Evolutionary conservation across 2,329 filamentous ascomycete species (phyloP), one percentile per base, ranked within the genome.

Genomic region (Cercospora sp.): DNA sequence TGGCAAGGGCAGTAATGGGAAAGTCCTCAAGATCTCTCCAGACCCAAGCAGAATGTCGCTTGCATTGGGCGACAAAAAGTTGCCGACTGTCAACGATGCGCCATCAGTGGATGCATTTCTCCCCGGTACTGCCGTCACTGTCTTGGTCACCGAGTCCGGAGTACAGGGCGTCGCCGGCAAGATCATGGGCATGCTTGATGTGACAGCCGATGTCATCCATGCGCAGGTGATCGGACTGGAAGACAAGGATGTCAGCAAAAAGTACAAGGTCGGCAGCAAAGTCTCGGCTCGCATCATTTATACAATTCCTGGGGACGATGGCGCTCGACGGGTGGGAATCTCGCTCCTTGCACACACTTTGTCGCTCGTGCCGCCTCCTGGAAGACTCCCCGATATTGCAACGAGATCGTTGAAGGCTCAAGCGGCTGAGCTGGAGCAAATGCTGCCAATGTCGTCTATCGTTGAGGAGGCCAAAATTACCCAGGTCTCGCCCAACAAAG

Each of bases 61-160:
- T 39, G 53, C 55, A 59, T 65, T 60, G 70, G 70, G 51, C 60
- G 72, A 57, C 70, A 71, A 66, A 45, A 74, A 60, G 66, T 67
- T 70, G 33, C 74, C 77, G 3, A 66, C 75, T 20, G 85, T 96
- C 3, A 86, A 85, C 31, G 89, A 91, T 48, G 94, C 94, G 0
- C 93, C 93, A 8, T 96, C 92, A 0, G 91, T 99, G 76, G 93
- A 94, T 78, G 87, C 91, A 6, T 97, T 96, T 80, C 85, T 97
- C 6, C 95, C 96, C 1, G 96, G 95, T 72, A 95, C 93, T n/a
- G 89, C 90, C 5, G 92, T 93, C 39, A 93, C 97, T 73, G 84
- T 97, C 10, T 84, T 98, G 60, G 82, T 99, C 42, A 90, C 91
- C 2, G 91, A 95, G 58, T 87, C 91, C 13, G 88, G 89, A 10